A percentile compares a stretch with the other conserved stretches of the same genome.
Evolutionary conservation across 148 eudicot genomes (phyloP).

Genomic region (Gaultheria prostrata): DNA sequence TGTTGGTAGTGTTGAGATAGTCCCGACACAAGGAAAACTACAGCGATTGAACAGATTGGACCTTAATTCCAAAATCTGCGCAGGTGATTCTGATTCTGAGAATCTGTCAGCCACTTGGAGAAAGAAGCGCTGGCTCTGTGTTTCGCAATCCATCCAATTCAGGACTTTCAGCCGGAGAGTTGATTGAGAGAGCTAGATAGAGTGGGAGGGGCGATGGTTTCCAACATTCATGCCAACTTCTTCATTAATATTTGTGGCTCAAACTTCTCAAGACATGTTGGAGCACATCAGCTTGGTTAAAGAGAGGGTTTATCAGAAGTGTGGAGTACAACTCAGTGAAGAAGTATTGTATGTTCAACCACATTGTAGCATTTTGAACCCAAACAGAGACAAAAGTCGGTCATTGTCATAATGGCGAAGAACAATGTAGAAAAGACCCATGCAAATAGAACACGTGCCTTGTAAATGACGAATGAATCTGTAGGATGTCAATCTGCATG

Average conservation of each 20-base stretch:
- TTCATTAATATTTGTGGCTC: slow-evolving; percentile 20
- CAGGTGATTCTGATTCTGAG: background rate
- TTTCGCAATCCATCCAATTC: slow-evolving; percentile 20
- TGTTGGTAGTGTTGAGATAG: slow-evolving; percentile 22
- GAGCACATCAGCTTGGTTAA: slow-evolving; percentile 26
- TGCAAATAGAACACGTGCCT: background rate
- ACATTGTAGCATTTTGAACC: background rate
- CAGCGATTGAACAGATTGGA: slow-evolving; percentile 21
- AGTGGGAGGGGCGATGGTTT: slow-evolving; percentile 27
- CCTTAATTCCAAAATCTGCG: background rate
- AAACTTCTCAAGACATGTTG: slow-evolving; percentile 23
- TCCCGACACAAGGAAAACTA: slow-evolving; percentile 19
- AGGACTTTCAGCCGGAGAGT: slow-evolving; percentile 20
- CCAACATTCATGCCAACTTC: slow-evolving; percentile 31
- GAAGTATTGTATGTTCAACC: slow-evolving; percentile 22
- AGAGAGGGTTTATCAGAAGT: slow-evolving; percentile 17
- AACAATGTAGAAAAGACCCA: background rate
- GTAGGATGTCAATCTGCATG: background rate
- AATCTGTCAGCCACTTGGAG: slow-evolving; percentile 23
- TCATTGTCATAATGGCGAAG: background rate
- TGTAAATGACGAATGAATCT: background rate
- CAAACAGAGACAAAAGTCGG: background rate
- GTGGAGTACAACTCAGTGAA: slow-evolving; percentile 21
- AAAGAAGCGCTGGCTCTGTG: slow-evolving; percentile 27
- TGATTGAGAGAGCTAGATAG: slow-evolving; percentile 24